Evolutionary conservation across 148 eudicot genomes (phyloP).

Genomic region (Heliamphora exappendiculata): DNA sequence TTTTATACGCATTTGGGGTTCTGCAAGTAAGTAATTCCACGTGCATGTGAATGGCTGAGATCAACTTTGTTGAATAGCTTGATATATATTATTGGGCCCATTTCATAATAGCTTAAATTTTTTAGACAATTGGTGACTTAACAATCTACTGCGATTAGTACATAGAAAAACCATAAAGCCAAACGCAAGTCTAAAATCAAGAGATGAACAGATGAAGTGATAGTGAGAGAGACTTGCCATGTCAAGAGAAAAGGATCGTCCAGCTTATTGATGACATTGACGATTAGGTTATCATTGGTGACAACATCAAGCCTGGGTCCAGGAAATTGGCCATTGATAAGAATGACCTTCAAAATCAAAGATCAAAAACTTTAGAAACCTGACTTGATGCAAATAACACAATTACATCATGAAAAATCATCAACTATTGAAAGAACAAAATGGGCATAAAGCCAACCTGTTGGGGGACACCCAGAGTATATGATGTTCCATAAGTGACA

Average conservation of each 20-base stretch:
- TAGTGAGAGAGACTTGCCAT: conserved; percentile 37
- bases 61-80: too few species aligned
- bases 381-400: not conserved
- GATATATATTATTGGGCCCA: too few species aligned
- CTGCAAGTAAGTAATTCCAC: too few species aligned
- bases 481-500: conserved; percentile 66
- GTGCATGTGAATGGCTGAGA: too few species aligned
- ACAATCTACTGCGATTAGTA: too few species aligned
- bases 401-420: not conserved
- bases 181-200: not conserved
- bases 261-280: conserved; percentile 66
- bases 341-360: conserved; percentile 48
- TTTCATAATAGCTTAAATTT: too few species aligned
- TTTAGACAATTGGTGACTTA: too few species aligned
- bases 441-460: conserved; percentile 36
- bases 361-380: conserved; percentile 1
- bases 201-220: not conserved
- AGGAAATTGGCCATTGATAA: conserved; percentile 86
- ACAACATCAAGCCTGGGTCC: conserved; percentile 73
- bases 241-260: conserved; percentile 78
- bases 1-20: too few species aligned
- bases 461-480: conserved; percentile 71
- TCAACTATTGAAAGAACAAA: not conserved
- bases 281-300: conserved; percentile 73
- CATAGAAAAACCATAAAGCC: not conserved